Conservation (phyloP, 2,329 filamentous ascomycete species). For the Pseudovirgaria hyperparasitica region DNA sequence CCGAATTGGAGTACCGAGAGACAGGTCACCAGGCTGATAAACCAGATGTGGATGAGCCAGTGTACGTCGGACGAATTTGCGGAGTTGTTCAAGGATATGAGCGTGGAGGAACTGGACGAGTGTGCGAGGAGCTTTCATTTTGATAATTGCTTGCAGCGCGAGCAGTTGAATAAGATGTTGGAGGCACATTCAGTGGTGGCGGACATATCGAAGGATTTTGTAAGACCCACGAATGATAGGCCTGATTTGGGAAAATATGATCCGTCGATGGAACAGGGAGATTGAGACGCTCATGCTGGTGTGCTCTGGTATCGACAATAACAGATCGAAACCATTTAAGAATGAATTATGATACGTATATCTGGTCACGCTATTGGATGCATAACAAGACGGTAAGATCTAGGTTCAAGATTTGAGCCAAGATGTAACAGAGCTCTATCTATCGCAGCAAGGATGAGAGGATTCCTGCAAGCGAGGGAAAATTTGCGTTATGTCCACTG, state of each 20-base stretch:
- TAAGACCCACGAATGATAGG: slow-evolving; percentile 3
- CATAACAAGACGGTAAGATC: no score
- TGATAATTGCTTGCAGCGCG: slow-evolving; percentile 40
- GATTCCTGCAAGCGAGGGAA: no score
- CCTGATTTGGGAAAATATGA: slow-evolving; percentile 1
- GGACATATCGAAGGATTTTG: slow-evolving; percentile 3
- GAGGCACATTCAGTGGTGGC: slow-evolving; percentile 25
- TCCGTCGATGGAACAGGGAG: slow-evolving; percentile 2
- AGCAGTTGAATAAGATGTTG: slow-evolving; percentile 39
- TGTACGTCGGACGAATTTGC: slow-evolving; percentile 43
- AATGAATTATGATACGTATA: no score
- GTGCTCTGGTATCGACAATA: no score
- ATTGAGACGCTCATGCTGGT: no score
- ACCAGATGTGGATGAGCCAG: slow-evolving; percentile 38
- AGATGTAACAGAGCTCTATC: no score
- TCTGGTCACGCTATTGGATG: no score
- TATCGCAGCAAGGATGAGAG: no score
- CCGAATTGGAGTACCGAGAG: slow-evolving; percentile 18
- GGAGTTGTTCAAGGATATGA: slow-evolving; percentile 39
- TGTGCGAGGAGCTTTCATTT: slow-evolving; percentile 41
- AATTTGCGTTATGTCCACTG: no score
- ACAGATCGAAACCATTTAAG: no score
- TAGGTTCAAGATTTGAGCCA: no score
- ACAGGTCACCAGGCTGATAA: slow-evolving; percentile 25
- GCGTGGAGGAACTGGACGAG: slow-evolving; percentile 40